Conservation (phyloP, 1,284 basidiomycete genomes). For the Filobasidium uniguttulatum region DNA sequence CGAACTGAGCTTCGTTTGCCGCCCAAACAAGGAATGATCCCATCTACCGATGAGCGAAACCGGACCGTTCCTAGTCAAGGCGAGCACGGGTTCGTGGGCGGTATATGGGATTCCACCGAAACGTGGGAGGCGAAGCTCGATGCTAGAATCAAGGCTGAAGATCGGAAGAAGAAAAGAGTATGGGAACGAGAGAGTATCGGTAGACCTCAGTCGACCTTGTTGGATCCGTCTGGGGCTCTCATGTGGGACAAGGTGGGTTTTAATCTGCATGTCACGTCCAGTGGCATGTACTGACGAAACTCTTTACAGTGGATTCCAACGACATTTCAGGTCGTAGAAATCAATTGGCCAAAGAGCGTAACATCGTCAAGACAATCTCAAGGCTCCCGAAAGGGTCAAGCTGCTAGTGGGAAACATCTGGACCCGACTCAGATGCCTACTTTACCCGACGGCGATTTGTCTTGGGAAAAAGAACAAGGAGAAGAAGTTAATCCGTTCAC, state of each 20-base stretch:
- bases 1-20: slow-evolving; percentile 46
- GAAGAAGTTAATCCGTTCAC: slow-evolving; percentile 28
- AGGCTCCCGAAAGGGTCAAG: slow-evolving; percentile 2
- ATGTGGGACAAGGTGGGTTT: slow-evolving; percentile 40
- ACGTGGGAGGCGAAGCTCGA: slow-evolving; percentile 31
- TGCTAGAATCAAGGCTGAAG: slow-evolving; percentile 32
- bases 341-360: slow-evolving; percentile 24
- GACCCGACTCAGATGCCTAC: slow-evolving; percentile 6
- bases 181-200: slow-evolving; percentile 27
- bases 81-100: slow-evolving; percentile 22
- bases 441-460: slow-evolving; percentile 15
- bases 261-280: not conserved
- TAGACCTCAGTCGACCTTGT: slow-evolving; percentile 15
- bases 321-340: slow-evolving; percentile 61
- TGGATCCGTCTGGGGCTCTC: slow-evolving; percentile 17
- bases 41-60: slow-evolving; percentile 29
- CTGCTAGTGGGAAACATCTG: slow-evolving; percentile 7
- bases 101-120: slow-evolving; percentile 33
- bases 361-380: slow-evolving; percentile 7
- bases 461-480: not conserved
- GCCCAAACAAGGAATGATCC: slow-evolving; percentile 28
- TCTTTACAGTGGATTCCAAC: slow-evolving; percentile 55
- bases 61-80: slow-evolving; percentile 23
- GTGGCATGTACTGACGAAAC: not conserved
- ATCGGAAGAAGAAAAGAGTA: slow-evolving; percentile 29